Conservation (phyloP, 23 red algal genomes). For the Gracilaria caudata region DNA sequence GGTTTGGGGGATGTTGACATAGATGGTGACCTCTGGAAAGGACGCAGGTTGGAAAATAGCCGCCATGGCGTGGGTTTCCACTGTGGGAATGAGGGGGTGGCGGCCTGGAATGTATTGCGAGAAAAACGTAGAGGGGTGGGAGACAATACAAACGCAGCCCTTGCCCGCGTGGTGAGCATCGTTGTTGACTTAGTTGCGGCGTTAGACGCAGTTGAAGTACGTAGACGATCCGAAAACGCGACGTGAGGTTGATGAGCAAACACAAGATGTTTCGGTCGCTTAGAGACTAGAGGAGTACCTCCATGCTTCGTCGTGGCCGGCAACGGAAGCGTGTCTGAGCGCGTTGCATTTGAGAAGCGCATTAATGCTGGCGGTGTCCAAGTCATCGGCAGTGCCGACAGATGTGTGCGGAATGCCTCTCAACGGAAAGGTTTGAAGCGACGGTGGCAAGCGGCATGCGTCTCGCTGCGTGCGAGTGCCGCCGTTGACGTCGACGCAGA, state of each 20-base stretch:
- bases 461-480: too few relatives aligned
- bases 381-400: background rate
- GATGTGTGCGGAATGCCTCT: background rate
- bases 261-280: background rate
- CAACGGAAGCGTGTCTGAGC: background rate
- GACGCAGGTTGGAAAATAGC: conserved; percentile 14
- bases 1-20: conserved; percentile 2
- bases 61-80: conserved; percentile 29
- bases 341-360: background rate
- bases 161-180: background rate
- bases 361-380: background rate
- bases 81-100: background rate
- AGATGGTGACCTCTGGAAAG: background rate
- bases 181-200: background rate
- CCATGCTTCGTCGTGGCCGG: background rate
- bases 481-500: too few relatives aligned
- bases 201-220: background rate
- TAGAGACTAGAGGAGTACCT: background rate
- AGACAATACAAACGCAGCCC: background rate
- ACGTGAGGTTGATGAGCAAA: conserved; percentile 1
- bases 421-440: background rate
- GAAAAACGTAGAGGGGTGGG: background rate
- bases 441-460: background rate
- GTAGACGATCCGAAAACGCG: background rate
- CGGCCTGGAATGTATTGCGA: background rate